Evolutionary conservation across 2,329 filamentous ascomycete species (phyloP).

Genomic region (Scopulariopsis brevicaulis): DNA sequence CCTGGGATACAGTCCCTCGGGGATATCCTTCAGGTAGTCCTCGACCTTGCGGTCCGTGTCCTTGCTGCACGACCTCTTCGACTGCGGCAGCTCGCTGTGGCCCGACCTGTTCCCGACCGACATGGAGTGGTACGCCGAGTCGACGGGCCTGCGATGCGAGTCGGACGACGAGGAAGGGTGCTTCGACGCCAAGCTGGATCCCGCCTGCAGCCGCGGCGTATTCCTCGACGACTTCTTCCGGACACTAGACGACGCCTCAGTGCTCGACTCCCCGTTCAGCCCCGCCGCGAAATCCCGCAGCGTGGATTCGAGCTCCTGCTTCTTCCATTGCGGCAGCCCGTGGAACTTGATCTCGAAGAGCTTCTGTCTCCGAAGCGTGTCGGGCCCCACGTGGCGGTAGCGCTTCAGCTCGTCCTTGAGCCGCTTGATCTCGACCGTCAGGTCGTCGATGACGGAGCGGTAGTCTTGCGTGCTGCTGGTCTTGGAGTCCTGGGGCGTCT

Average conservation of each 20-base stretch:
- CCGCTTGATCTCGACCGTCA: slow-evolving; percentile 75
- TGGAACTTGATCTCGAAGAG: slow-evolving; percentile 77
- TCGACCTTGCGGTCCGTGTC: slow-evolving; percentile 51
- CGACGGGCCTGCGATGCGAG: slow-evolving; percentile 40
- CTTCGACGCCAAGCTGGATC: slow-evolving; percentile 32
- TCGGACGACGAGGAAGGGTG: slow-evolving; percentile 40
- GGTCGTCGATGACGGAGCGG: slow-evolving; percentile 74
- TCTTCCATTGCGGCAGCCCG: slow-evolving; percentile 59
- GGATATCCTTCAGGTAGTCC: slow-evolving; percentile 62
- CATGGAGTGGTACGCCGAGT: slow-evolving; percentile 61
- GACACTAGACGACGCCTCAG: slow-evolving; percentile 21
- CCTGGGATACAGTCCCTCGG: slow-evolving; percentile 53
- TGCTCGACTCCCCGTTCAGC: slow-evolving; percentile 38
- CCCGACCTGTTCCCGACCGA: slow-evolving; percentile 29
- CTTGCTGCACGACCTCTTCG: slow-evolving; percentile 21
- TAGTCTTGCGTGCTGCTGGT: slow-evolving; percentile 61
- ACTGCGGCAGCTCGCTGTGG: slow-evolving; percentile 27
- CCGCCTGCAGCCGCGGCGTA: slow-evolving; percentile 26
- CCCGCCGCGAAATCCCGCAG: slow-evolving; percentile 59
- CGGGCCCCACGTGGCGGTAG: slow-evolving; percentile 55
- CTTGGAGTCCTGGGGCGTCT: slow-evolving; percentile 23
- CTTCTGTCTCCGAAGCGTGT: slow-evolving; percentile 61
- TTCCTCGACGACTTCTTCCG: slow-evolving; percentile 20
- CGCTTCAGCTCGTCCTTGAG: slow-evolving; percentile 62
- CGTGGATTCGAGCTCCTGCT: slow-evolving; percentile 63